Conservation (phyloP, 2,329 filamentous ascomycete species). For the Ophiostoma piceae region DNA sequence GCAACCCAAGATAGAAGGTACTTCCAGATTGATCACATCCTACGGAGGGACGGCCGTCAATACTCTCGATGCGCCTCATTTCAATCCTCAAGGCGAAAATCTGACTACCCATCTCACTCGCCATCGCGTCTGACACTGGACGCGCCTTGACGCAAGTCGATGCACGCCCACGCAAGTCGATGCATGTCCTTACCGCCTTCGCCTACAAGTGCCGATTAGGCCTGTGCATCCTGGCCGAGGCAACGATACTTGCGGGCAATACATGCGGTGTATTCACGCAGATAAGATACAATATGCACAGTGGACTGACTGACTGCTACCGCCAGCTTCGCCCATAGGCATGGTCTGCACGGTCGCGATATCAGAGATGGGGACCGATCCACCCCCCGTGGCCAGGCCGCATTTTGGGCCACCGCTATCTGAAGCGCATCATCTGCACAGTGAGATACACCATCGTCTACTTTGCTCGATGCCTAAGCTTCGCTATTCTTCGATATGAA, state of each 20-base stretch:
- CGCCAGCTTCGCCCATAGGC: neutral
- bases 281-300: neutral
- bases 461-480: neutral
- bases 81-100: neutral
- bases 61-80: neutral
- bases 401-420: neutral
- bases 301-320: neutral
- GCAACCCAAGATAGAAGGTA: neutral
- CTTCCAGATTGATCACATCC: neutral
- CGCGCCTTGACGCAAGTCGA: neutral
- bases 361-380: slow-evolving; percentile 4
- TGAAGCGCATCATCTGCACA: neutral
- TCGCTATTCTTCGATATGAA: neutral
- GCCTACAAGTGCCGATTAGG: neutral
- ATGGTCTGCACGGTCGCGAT: neutral
- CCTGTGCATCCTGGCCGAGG: neutral
- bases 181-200: neutral
- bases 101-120: neutral
- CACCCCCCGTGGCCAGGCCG: neutral
- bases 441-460: neutral
- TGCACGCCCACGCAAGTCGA: neutral
- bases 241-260: too few species aligned
- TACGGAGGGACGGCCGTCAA: neutral
- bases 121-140: neutral
- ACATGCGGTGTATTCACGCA: neutral